A percentile compares a stretch with the other conserved stretches of the same genome.
Evolutionary conservation across 2,329 filamentous ascomycete species (phyloP).

Genomic region (Epichloe coenophiala): DNA sequence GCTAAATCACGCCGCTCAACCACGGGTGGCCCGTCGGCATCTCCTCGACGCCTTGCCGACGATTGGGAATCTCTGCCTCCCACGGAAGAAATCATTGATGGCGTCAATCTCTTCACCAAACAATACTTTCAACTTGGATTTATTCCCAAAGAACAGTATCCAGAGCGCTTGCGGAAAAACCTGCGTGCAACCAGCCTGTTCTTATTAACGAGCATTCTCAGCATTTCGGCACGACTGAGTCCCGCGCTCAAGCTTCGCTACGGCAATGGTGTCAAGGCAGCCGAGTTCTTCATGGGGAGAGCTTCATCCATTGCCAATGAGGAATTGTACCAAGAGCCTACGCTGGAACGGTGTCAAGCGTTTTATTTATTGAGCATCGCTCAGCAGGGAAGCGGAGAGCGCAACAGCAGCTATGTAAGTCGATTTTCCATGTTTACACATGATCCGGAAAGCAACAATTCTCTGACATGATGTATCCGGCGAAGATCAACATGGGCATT

Average conservation of each 20-base stretch:
- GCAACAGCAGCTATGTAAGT: slow-evolving; percentile 40
- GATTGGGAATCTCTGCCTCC: slow-evolving; percentile 38
- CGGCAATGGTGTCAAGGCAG: slow-evolving; percentile 36
- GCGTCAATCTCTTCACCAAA: slow-evolving; percentile 36
- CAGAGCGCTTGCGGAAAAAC: slow-evolving; percentile 31
- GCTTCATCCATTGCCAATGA: slow-evolving; percentile 32
- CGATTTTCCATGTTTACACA: background rate
- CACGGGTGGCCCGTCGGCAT: slow-evolving; percentile 15
- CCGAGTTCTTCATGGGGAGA: slow-evolving; percentile 39
- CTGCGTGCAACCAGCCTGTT: slow-evolving; percentile 38
- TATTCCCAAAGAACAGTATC: slow-evolving; percentile 39
- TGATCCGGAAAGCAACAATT: background rate
- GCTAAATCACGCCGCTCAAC: slow-evolving; percentile 22
- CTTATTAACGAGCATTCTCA: slow-evolving; percentile 40
- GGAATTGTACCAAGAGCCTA: slow-evolving; percentile 39
- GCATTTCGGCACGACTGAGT: slow-evolving; percentile 42
- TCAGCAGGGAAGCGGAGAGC: slow-evolving; percentile 41
- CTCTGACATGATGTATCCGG: background rate
- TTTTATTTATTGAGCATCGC: slow-evolving; percentile 46
- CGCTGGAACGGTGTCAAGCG: slow-evolving; percentile 41
- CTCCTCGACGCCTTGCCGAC: slow-evolving; percentile 15
- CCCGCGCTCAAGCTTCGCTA: slow-evolving; percentile 33
- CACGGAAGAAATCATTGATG: slow-evolving; percentile 35
- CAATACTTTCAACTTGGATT: slow-evolving; percentile 49
- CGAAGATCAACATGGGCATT: slow-evolving; percentile 41